Evolutionary conservation across 164 flowering plant genomes (phyloP).

Genomic region (Santalum album): DNA sequence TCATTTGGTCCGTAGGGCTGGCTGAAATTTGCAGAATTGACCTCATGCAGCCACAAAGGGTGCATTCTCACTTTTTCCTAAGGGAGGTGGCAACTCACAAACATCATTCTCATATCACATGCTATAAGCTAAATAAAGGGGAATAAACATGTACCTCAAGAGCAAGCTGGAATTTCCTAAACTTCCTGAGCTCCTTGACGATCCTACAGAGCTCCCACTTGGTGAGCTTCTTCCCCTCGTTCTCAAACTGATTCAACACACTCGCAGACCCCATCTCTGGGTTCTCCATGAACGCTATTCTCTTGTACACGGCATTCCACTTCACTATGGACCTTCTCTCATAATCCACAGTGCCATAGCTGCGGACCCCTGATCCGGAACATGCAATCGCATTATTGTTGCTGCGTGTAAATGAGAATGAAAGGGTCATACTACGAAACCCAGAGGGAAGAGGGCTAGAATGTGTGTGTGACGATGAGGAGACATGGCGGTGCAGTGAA

Average conservation of each 20-base stretch:
- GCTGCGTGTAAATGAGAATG: no score
- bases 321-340: slow-evolving; percentile 45
- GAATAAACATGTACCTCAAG: slow-evolving; percentile 44
- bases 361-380: neutral
- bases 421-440: no score
- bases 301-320: slow-evolving; percentile 55
- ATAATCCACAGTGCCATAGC: slow-evolving; percentile 52
- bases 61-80: no score
- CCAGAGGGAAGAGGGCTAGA: no score
- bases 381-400: no score
- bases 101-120: neutral
- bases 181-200: slow-evolving; percentile 71
- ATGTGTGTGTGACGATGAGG: no score
- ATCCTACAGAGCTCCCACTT: slow-evolving; percentile 78
- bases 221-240: slow-evolving; percentile 41
- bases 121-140: neutral
- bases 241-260: slow-evolving; percentile 52
- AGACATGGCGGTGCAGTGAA: no score
- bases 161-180: slow-evolving; percentile 43
- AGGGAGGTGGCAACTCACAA: no score
- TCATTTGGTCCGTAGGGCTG: no score
- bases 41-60: no score
- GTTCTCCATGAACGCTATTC: slow-evolving; percentile 45
- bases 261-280: slow-evolving; percentile 40
- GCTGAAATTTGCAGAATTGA: no score